Percentiles rank a stretch among this genome's conserved stretches.
These are phyloP conservation scores for Malassezia brasiliensis DNA, from an alignment of 1,284 basidiomycete species.

Conservation along the genomic window DNA sequence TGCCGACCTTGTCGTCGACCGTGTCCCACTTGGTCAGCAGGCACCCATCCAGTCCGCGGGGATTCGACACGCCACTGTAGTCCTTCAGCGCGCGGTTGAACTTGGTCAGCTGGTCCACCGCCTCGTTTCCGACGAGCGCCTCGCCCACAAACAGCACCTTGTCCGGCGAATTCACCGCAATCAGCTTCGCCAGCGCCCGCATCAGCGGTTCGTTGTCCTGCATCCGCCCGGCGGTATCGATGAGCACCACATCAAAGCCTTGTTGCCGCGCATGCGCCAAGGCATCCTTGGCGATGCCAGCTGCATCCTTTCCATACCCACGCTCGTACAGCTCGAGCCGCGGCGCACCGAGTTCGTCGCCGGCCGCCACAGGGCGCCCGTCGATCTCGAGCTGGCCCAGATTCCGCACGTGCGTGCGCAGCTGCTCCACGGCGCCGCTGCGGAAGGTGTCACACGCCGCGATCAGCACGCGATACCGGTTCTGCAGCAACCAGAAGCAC, in stretches of 20 bases:
- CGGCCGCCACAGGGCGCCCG: conserved; percentile 19
- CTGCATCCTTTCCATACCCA: conserved; percentile 96
- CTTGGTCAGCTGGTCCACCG: conserved; percentile 44
- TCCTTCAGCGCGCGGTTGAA: conserved; percentile 45
- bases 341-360: conserved; percentile 13
- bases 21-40: conserved; percentile 48
- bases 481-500: conserved; percentile 97
- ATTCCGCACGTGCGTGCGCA: conserved; percentile 91
- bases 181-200: conserved; percentile 43
- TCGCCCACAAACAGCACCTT: conserved; percentile 48
- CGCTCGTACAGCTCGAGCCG: conserved; percentile 83
- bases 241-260: conserved; percentile 45
- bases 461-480: conserved; percentile 81
- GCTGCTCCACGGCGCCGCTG: conserved; percentile 94
- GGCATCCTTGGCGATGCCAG: conserved; percentile 91
- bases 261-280: conserved; percentile 52
- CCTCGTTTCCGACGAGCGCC: conserved; percentile 47
- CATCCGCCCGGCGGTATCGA: conserved; percentile 47
- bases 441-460: conserved; percentile 98
- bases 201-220: conserved; percentile 49
- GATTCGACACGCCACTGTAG: conserved; percentile 41
- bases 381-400: conserved; percentile 63
- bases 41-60: conserved; percentile 43
- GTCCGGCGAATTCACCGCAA: conserved; percentile 43
- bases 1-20: conserved; percentile 46